Conservation (phyloP, 345 rosid species). For the Aurinia saxatilis region DNA sequence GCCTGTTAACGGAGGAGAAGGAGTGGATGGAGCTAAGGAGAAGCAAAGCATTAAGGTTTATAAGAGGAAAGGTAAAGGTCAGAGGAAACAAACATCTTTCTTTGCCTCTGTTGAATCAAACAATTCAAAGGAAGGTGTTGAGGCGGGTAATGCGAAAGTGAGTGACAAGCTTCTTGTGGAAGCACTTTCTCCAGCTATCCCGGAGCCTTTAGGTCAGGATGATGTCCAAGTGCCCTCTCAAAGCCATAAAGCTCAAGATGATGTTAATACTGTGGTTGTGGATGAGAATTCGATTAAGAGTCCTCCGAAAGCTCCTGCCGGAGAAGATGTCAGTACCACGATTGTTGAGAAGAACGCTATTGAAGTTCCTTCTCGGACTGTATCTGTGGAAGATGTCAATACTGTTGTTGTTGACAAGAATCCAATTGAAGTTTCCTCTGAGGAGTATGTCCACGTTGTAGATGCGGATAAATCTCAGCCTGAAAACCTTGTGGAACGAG, state of each 20-base stretch:
- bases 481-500: slow-evolving; percentile 32
- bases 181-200: neutral
- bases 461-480: slow-evolving; percentile 19
- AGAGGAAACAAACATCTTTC: slow-evolving; percentile 20
- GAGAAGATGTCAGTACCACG: slow-evolving; percentile 27
- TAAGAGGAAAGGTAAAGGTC: slow-evolving; percentile 52
- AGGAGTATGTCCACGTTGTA: slow-evolving; percentile 18
- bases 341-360: slow-evolving; percentile 25
- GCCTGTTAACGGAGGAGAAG: slow-evolving; percentile 62
- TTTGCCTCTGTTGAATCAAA: slow-evolving; percentile 8
- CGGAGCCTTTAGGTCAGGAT: slow-evolving; percentile 15
- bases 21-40: slow-evolving; percentile 55
- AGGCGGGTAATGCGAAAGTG: neutral
- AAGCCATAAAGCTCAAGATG: slow-evolving; percentile 5
- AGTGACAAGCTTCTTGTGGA: slow-evolving; percentile 26
- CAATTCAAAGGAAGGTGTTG: too few species aligned
- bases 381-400: slow-evolving; percentile 30
- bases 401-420: slow-evolving; percentile 26
- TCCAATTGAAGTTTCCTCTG: slow-evolving; percentile 31
- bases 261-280: slow-evolving; percentile 26
- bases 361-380: slow-evolving; percentile 26
- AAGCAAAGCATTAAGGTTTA: slow-evolving; percentile 73
- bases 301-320: slow-evolving; percentile 23
- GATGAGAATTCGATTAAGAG: slow-evolving; percentile 28
- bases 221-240: slow-evolving; percentile 17